phyloP scores from a whole-genome alignment of 169 alveolate species.

The Eimeria necatrix region DNA sequence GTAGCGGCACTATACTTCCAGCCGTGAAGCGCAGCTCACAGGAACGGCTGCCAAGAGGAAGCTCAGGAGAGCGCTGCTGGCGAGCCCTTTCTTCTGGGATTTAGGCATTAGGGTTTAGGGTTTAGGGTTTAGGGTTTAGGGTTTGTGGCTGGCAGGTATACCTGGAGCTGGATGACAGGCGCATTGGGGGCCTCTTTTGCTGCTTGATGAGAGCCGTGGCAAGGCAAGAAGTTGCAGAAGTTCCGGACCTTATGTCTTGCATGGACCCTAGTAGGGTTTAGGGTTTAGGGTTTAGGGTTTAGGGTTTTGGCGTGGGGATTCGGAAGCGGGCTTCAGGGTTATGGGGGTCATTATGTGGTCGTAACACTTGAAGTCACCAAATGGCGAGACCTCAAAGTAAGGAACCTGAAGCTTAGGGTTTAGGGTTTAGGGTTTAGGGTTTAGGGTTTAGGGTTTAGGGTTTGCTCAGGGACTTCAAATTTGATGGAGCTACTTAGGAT shows the following conservation, averaged over 20 bases:
- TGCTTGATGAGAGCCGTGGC: constrained; percentile 74
- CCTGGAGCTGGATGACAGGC: constrained; percentile 63
- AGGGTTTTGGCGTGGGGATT: neutral
- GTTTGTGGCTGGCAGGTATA: constrained; percentile 52
- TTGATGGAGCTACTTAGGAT: neutral
- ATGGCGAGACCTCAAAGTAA: too few species aligned
- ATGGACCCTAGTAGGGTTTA: constrained; percentile 10
- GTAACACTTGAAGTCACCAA: too few species aligned
- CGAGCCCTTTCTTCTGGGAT: too few species aligned
- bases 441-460: constrained; percentile 62
- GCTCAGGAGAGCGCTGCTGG: too few species aligned
- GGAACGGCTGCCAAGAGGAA: too few species aligned
- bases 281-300: constrained; percentile 28
- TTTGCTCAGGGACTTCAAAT: constrained; percentile 1
- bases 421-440: constrained; percentile 39
- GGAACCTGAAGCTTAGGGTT: neutral
- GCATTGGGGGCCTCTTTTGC: constrained; percentile 25
- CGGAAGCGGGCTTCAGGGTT: neutral
- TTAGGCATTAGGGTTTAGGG: neutral
- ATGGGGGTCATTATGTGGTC: too few species aligned
- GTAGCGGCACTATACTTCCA: too few species aligned
- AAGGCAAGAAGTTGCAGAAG: constrained; percentile 48
- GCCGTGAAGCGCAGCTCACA: too few species aligned
- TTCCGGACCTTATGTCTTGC: constrained; percentile 3
- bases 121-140: neutral